A percentile compares a stretch with the other conserved stretches of the same genome.
These are phyloP conservation scores for Ophiostoma montium DNA, from an alignment of 2,329 filamentous ascomycete species.

Conservation along the genomic window DNA sequence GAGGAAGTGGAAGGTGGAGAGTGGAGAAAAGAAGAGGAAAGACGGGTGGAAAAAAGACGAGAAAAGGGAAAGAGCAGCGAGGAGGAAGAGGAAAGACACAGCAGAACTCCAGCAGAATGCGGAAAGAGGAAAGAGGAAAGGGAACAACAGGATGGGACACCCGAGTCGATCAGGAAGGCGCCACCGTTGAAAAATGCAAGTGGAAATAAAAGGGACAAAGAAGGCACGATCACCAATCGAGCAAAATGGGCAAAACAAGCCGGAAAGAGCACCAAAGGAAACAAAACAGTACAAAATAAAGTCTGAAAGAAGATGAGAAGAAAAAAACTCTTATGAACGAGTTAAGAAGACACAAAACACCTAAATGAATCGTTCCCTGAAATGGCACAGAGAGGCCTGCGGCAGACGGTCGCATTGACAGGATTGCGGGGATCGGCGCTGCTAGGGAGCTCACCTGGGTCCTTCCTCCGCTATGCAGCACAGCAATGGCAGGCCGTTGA, in stretches of 20 bases:
- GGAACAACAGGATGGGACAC: neutral
- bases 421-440: neutral
- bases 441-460: neutral
- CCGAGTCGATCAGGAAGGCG: neutral
- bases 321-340: neutral
- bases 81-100: neutral
- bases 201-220: neutral
- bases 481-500: too few species aligned
- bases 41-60: neutral
- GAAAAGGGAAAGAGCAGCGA: too few species aligned
- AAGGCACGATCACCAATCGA: too few species aligned
- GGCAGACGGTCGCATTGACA: neutral
- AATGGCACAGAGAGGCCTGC: neutral
- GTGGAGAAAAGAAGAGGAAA: neutral
- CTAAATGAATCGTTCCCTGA: neutral
- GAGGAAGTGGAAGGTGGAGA: neutral
- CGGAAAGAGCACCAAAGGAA: too few species aligned
- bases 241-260: too few species aligned
- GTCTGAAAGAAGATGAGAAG: neutral
- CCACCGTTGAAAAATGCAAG: neutral
- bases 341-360: neutral
- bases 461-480: too few species aligned
- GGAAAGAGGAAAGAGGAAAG: neutral
- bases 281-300: neutral
- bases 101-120: neutral